Evolutionary conservation across 2,329 filamentous ascomycete species (phyloP), one percentile per base, ranked within the genome.

Genomic region (Amylocarpus encephaloides): DNA sequence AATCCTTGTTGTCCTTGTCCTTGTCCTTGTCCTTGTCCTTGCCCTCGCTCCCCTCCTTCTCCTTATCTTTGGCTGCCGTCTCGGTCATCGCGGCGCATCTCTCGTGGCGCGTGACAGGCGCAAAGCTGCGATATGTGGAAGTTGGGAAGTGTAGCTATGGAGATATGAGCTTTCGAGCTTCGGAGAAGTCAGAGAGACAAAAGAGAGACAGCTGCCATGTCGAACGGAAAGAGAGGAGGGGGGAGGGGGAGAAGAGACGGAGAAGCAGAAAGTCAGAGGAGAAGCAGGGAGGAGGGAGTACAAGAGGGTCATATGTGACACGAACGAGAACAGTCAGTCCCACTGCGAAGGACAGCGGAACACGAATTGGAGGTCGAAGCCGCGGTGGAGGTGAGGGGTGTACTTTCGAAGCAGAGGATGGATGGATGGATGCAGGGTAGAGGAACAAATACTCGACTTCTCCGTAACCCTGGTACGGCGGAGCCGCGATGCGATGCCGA

Each of bases 31-130:
- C 26, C 39, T 9, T 13, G 34, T 36, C 34, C 34, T 36, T 13
- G 34, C 15, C 15, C 12, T 15, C 22, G 10, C 32, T 45, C 45
- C 18, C 49, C 19, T 26, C 34, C 19, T 55, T 48, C 49, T 29
- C 46, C 7, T 43, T 43, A 7, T 22, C 40, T 43, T 44, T 43
- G 33, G 38, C 47, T 12, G n/a, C 40, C 32, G 44, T 7, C 13
- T 46, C 32, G 15, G 36, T 29, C 44, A 55, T 52, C 44, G 34
- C 44, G 12, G 7, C 18, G 13, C 44, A 40, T 40, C 7, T 34
- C 19, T 26, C 12, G n/a, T 30, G 16, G 15, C 16, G 40, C n/a
- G 18, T 15, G 38, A 18, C n/a, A 18, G 19, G 26, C 35, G 35
- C 12, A 16, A 9, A 32, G 32, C n/a, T 15, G 26, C 13, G 22